Percentiles rank a stretch among this genome's conserved stretches.
Conservation (phyloP, 805 yeast species). For the Ogataea paraovalis region DNA sequence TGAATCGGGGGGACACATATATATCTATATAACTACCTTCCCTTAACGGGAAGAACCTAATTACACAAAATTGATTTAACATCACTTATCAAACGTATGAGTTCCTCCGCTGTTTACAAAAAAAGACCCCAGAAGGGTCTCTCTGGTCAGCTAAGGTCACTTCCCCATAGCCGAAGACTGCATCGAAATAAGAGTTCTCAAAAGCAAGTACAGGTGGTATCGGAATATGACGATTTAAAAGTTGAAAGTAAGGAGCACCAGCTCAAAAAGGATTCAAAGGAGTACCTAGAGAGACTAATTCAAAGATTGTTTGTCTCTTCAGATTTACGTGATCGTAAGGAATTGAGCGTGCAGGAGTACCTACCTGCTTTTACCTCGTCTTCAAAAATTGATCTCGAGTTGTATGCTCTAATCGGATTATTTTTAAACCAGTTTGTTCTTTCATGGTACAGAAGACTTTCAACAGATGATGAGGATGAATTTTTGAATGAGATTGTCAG, state of each 20-base stretch:
- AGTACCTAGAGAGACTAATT: constrained; percentile 21
- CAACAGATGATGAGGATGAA: constrained; percentile 36
- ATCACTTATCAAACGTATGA: not conserved
- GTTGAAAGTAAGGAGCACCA: not conserved
- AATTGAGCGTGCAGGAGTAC: constrained; percentile 10
- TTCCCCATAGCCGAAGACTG: not conserved
- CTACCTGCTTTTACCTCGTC: constrained; percentile 40
- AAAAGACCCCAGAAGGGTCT: not conserved
- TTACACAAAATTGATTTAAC: no score
- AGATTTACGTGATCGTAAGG: not conserved
- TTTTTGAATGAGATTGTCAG: constrained; percentile 38
- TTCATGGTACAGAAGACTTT: constrained; percentile 40
- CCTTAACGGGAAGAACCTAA: no score
- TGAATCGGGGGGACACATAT: no score
- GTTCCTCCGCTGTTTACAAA: constrained; percentile 1
- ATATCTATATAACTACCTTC: no score
- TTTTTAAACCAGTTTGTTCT: constrained; percentile 43
- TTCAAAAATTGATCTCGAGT: constrained; percentile 37
- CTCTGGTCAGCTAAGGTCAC: constrained; percentile 2
- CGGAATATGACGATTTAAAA: not conserved
- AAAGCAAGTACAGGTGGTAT: not conserved
- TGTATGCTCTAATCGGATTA: constrained; percentile 44
- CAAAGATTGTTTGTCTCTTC: constrained; percentile 11
- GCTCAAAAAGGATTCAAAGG: constrained; percentile 19
- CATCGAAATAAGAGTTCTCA: not conserved